Base-by-base conservation (phyloP, 2,329 filamentous ascomycete species). In the Claviceps sp. region DNA sequence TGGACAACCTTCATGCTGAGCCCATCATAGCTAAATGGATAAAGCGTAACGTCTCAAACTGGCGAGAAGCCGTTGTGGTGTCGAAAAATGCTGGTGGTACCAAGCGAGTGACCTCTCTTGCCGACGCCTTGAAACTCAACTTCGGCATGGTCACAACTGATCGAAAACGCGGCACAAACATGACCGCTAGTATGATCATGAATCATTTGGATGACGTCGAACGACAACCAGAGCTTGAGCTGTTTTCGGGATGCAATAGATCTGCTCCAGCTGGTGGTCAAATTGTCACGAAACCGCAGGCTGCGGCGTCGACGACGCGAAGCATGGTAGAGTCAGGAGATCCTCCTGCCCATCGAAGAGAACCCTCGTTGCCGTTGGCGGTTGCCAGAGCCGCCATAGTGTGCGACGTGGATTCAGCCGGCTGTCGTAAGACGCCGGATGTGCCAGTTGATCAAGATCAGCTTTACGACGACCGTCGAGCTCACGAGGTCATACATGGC, bases 51-150 rank as follows among this genome's bases (percentile, higher is more conserved):
- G 85, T 98, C 41, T 76, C 81, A 14, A 81, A 86, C 57, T 98
- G 93, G 93, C 81, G 77, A 56, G 85, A 96, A 59, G 89, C 88
- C 9, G 93, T 98, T 6, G 90, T 96, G 16, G 93, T 98, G 22
- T 97, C 91, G 64, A 98, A 98, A 74, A 98, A 98, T 64, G 87
- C 93, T 1, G 93, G 93, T 52, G 93, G 93, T 54, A 97, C 93
- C 48, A 98, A 98, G 73, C 81, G 93, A 58, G 93, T 97, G 41
- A 98, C 93, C 14, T 96, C 91, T 30, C 75, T 98, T 51, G 93
- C 93, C 55, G 93, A 98, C 71, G 89, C 89, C 2, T 71, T 98
- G 60, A 97, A 97, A 75, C 79, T 98, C 60, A 97, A 94, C 73
- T 98, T 98, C 60, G 93, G 93, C 59, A 89, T 98, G 64, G 89